Percentiles rank a stretch among this genome's conserved stretches.
Evolutionary conservation across 148 eudicot species (phyloP).

Genomic region (Persicaria tinctoria): DNA sequence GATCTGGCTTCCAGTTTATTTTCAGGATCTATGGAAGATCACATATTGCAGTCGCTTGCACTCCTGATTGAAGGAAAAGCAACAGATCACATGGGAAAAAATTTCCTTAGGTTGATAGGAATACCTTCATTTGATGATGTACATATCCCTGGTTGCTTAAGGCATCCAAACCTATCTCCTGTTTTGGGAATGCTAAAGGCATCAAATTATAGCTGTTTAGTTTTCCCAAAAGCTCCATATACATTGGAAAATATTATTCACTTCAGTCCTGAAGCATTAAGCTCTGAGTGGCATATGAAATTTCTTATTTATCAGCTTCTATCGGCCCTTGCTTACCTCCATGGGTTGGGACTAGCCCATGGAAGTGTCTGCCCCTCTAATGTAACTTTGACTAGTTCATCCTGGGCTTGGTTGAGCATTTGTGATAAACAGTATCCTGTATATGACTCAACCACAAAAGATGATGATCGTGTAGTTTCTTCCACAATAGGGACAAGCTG

Average conservation of each 20-base stretch:
- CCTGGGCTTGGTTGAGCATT: constrained; percentile 82
- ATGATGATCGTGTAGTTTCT: constrained; percentile 18
- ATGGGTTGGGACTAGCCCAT: constrained; percentile 71
- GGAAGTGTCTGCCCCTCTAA: constrained; percentile 63
- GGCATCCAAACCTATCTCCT: constrained; percentile 91
- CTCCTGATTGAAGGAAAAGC: constrained; percentile 69
- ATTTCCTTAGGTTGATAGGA: constrained; percentile 68
- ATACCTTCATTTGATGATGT: constrained; percentile 66
- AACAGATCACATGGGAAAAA: constrained; percentile 38
- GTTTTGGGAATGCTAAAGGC: constrained; percentile 62
- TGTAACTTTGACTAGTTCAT: constrained; percentile 52
- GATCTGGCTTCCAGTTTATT: constrained; percentile 40
- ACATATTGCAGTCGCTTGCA: constrained; percentile 48
- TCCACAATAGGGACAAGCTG: constrained; percentile 20
- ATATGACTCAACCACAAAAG: constrained; percentile 18
- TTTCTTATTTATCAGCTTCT: constrained; percentile 76
- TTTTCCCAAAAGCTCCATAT: constrained; percentile 64
- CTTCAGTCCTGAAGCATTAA: constrained; percentile 67
- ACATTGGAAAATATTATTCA: constrained; percentile 80
- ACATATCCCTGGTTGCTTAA: constrained; percentile 72
- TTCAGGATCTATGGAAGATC: constrained; percentile 61
- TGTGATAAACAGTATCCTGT: constrained; percentile 33
- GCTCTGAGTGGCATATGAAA: constrained; percentile 64
- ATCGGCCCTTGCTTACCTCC: constrained; percentile 71
- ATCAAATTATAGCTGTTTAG: constrained; percentile 30